Evolutionary conservation across 2,329 filamentous ascomycete genomes (phyloP), one percentile per base, ranked within the genome.

Genomic region (Penicillium sp.): DNA sequence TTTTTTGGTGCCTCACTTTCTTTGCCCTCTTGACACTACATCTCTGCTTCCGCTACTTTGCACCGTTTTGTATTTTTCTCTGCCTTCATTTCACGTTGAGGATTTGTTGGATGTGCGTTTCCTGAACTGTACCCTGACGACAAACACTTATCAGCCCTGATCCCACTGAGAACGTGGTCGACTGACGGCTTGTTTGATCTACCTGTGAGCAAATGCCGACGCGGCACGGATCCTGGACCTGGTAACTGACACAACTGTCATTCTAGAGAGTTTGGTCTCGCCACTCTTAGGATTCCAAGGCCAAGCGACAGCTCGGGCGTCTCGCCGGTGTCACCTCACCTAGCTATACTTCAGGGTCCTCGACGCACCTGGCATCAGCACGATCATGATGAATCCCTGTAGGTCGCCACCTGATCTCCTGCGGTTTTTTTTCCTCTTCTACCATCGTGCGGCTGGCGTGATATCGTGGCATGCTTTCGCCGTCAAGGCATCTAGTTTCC

Each of bases 371-470:
- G 45, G 53, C 24, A 66, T 58, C 59, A 56, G 43, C 49, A 52
- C 52, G 34, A 49, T 61, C 52, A 61, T 39, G 47, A 64, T 64
- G 61, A 63, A 64, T 56, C 54, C 58, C 42, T 59, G 61, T 64
- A 61, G 44, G 61, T 56, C 45, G 42, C 34, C 28, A 9, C 41
- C 43, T 45, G 44, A 38, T 49, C 28, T 9, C 24, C 31, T 46
- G 18, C 45, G n/a, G 16, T 44, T 55, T 38, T 31, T 13, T 29
- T 31, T 13, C 12, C 21, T 23, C 42, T 55, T 38, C 28, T 13
- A 18, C 21, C 34, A 24, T 51, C 45, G 51, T 57, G 46, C 41
- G 38, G 45, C 45, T 52, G 26, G 24, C 13, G 18, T 39, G 16
- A 13, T 21, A 39, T 39, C 2, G 18, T n/a, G 18, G 16, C 18